phyloP scores from a whole-genome alignment of 1,284 basidiomycete genomes.

The Dichomitus squalens region DNA sequence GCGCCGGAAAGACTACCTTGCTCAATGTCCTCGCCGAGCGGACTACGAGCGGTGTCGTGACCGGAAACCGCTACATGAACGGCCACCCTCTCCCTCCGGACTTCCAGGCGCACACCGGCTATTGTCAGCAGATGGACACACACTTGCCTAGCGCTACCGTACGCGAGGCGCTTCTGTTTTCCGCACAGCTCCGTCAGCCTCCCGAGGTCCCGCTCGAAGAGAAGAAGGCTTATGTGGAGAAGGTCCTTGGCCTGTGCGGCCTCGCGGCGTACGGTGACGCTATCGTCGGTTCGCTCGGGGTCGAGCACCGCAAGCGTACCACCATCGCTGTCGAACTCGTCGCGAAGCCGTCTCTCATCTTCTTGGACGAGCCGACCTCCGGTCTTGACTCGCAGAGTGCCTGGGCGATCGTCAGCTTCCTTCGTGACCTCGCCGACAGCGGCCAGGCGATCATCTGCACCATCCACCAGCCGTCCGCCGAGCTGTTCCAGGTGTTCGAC shows the following conservation, averaged over 20 bases:
- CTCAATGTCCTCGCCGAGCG: conserved; percentile 86
- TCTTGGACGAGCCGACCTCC: conserved; percentile 84
- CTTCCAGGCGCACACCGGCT: conserved; percentile 79
- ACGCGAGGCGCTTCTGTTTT: conserved; percentile 83
- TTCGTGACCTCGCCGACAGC: conserved; percentile 79
- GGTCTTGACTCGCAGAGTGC: conserved; percentile 90
- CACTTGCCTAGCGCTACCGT: conserved; percentile 78
- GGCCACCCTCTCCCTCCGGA: conserved; percentile 71
- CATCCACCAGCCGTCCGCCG: conserved; percentile 71
- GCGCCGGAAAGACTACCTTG: conserved; percentile 81
- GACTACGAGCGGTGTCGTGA: conserved; percentile 78
- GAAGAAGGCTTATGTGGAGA: conserved; percentile 83
- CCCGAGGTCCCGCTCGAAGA: conserved; percentile 64
- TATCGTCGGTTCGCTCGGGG: conserved; percentile 74
- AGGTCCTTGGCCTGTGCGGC: conserved; percentile 80
- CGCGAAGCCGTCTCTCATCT: conserved; percentile 77
- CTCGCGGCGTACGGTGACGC: conserved; percentile 74
- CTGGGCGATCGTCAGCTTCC: conserved; percentile 82
- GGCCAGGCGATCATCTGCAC: conserved; percentile 81
- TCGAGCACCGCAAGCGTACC: conserved; percentile 79
- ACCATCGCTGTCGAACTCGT: conserved; percentile 86
- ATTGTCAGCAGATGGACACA: conserved; percentile 83
- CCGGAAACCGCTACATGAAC: conserved; percentile 79
- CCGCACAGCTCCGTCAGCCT: conserved; percentile 82
- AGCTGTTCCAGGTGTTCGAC: conserved; percentile 76